Evolutionary conservation across 768 basidiomycete genomes (phyloP), one percentile per base, ranked within the genome.

Genomic region (Trametes cinnabarina): DNA sequence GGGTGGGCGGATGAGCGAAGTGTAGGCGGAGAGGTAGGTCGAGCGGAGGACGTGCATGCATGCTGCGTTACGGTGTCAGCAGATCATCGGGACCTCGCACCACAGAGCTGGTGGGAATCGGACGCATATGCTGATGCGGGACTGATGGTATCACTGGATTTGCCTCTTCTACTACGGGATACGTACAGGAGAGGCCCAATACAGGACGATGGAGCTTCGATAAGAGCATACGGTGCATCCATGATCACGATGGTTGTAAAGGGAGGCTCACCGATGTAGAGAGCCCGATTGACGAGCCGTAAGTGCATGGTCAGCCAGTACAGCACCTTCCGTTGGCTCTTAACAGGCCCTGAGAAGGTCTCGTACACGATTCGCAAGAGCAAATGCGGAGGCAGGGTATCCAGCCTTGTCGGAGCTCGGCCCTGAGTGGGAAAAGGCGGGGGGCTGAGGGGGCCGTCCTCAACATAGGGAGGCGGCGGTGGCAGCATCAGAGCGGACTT

Each of bases 21-120:
- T 72, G 67, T 93, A 94, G 0, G 81, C 74, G 6, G 84, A 81
- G 41, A 93, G 75, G 69, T 91, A 92, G 0, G 84, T 83, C 0
- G 86, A 87, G 35, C 92, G 82, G 4, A 94, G 78, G 59, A 92
- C 80, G 63, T 92, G 85, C 90, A 91, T 92, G 71, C 82, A 89
- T 12, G 89, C 87, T 86, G 54, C 10, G 49, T 8, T 6, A 12
- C 9, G 15, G 25, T 26, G 44, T 46, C 5, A 46, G 44, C 11
- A 46, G 9, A 26, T 32, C 30, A 7, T 6, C 12, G 6, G 30
- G 30, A 32, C 12, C 6, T 32, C 30, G 30, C 30, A 32, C 30
- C 30, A 32, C n/a, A n/a, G n/a, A n/a, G n/a, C n/a, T n/a, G n/a
- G n/a, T n/a, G n/a, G n/a, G n/a, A 34, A 14, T 7, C 34, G 14